phyloP scores from a whole-genome alignment of 2,329 filamentous ascomycete genomes.

The Aureobasidium lini region DNA sequence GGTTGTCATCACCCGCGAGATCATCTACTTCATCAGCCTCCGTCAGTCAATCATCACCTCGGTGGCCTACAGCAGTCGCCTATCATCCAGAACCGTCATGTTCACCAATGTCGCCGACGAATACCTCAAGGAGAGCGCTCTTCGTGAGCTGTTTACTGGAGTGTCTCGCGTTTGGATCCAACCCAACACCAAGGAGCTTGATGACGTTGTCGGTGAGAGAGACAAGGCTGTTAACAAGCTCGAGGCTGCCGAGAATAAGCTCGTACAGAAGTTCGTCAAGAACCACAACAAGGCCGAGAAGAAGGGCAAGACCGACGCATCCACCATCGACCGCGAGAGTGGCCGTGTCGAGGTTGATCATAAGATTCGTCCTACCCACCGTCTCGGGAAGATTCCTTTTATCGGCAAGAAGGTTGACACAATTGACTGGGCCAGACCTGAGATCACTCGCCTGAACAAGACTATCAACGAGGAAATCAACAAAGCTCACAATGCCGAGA shows the following conservation, averaged over 20 bases:
- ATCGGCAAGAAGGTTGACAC: constrained; percentile 83
- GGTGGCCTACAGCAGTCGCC: constrained; percentile 35
- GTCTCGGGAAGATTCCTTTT: constrained; percentile 59
- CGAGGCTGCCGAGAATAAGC: constrained; percentile 38
- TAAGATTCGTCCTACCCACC: constrained; percentile 71
- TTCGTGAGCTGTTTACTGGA: constrained; percentile 58
- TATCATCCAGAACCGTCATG: constrained; percentile 42
- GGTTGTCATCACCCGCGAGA: constrained; percentile 64
- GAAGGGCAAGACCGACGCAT: constrained; percentile 10
- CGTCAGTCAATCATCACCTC: constrained; percentile 42
- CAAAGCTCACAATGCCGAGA: constrained; percentile 51
- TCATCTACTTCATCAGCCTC: constrained; percentile 40
- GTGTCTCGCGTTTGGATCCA: constrained; percentile 39
- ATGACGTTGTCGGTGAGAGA: constrained; percentile 37
- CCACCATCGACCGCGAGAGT: constrained; percentile 17
- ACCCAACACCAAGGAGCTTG: constrained; percentile 38
- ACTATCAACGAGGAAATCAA: constrained; percentile 54
- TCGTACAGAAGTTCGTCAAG: constrained; percentile 31
- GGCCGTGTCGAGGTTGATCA: constrained; percentile 44
- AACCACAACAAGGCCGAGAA: constrained; percentile 17
- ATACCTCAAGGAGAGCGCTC: constrained; percentile 50
- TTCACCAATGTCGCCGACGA: constrained; percentile 46
- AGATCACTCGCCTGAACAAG: constrained; percentile 66
- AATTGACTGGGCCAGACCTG: constrained; percentile 73
- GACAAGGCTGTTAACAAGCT: constrained; percentile 36